phyloP scores from a whole-genome alignment of 805 yeast species.

The Candida nitratophila region DNA sequence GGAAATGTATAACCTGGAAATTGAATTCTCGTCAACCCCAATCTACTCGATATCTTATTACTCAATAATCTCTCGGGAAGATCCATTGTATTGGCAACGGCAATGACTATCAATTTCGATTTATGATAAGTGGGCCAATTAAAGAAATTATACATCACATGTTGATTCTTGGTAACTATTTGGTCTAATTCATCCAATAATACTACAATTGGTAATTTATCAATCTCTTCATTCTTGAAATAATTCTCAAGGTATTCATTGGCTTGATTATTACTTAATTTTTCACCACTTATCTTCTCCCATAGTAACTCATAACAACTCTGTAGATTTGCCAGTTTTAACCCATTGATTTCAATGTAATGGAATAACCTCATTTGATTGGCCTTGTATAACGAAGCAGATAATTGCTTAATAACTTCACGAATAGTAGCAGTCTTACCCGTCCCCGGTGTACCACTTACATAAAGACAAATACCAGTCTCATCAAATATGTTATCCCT shows the following conservation, averaged over 20 bases:
- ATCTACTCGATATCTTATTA: conserved; percentile 83
- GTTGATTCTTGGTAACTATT: conserved; percentile 72
- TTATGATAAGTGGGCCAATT: conserved; percentile 90
- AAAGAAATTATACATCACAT: conserved; percentile 90
- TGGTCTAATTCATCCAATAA: conserved; percentile 93
- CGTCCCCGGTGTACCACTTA: conserved; percentile 97
- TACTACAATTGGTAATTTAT: conserved; percentile 56
- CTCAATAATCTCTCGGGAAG: conserved; percentile 83
- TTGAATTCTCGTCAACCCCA: conserved; percentile 81
- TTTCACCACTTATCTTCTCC: conserved; percentile 60
- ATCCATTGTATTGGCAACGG: conserved; percentile 97
- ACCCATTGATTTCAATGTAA: conserved; percentile 84
- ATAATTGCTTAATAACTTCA: conserved; percentile 71
- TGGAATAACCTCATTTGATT: conserved; percentile 38
- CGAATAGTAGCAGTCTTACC: conserved; percentile 94
- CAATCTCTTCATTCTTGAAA: conserved; percentile 36
- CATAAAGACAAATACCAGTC: conserved; percentile 78
- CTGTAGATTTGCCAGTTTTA: conserved; percentile 73
- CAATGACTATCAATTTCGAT: conserved; percentile 79
- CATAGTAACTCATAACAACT: conserved; percentile 79
- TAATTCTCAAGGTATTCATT: conserved; percentile 62
- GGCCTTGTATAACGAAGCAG: conserved; percentile 17
- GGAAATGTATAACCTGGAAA: conserved; percentile 83
- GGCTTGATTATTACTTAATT: conserved; percentile 57
- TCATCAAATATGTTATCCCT: conserved; percentile 65